A percentile compares a stretch with the other conserved stretches of the same genome.
phyloP scores from a whole-genome alignment of 768 basidiomycete genomes.

The Mycena belliarum region DNA sequence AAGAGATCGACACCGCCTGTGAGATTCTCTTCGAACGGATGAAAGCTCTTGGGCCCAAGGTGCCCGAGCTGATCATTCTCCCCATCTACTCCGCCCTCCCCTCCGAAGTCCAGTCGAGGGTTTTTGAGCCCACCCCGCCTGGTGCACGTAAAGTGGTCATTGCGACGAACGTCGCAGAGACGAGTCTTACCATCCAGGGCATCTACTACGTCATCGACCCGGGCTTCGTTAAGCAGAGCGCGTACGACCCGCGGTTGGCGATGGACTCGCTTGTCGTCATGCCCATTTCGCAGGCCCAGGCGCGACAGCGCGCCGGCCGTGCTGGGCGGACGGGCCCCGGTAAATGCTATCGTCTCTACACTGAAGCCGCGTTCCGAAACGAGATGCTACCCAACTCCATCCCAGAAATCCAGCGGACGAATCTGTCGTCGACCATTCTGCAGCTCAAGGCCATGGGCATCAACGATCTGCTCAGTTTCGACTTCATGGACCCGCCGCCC shows the following conservation, averaged over 20 bases:
- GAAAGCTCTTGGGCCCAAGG: slow-evolving; percentile 98
- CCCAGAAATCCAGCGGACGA: slow-evolving; percentile 96
- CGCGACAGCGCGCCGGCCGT: slow-evolving; percentile 92
- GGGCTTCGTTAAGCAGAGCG: slow-evolving; percentile 98
- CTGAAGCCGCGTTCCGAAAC: slow-evolving; percentile 96
- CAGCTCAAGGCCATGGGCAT: slow-evolving; percentile 99
- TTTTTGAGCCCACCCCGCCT: slow-evolving; percentile 97
- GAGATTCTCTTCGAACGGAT: slow-evolving; percentile 98
- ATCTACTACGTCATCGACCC: slow-evolving; percentile 99
- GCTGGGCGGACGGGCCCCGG: slow-evolving; percentile 98
- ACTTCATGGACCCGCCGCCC: slow-evolving; percentile 99
- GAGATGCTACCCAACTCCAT: slow-evolving; percentile 98
- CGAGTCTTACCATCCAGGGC: slow-evolving; percentile 95
- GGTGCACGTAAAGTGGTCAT: slow-evolving; percentile 99
- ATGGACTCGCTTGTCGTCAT: slow-evolving; percentile 99
- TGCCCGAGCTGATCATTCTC: slow-evolving; percentile 93
- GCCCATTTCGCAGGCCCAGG: slow-evolving; percentile 98
- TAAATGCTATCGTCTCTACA: slow-evolving; percentile 97
- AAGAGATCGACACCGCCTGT: slow-evolving; percentile 97
- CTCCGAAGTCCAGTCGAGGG: slow-evolving; percentile 95
- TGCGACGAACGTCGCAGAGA: slow-evolving; percentile 99
- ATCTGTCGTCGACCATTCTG: slow-evolving; percentile 88
- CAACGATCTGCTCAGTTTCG: slow-evolving; percentile 96
- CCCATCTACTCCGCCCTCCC: slow-evolving; percentile 98
- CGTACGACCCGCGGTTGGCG: slow-evolving; percentile 93